Base-by-base conservation (phyloP, 495 filamentous ascomycete species). In the Daldinia decipiens region DNA sequence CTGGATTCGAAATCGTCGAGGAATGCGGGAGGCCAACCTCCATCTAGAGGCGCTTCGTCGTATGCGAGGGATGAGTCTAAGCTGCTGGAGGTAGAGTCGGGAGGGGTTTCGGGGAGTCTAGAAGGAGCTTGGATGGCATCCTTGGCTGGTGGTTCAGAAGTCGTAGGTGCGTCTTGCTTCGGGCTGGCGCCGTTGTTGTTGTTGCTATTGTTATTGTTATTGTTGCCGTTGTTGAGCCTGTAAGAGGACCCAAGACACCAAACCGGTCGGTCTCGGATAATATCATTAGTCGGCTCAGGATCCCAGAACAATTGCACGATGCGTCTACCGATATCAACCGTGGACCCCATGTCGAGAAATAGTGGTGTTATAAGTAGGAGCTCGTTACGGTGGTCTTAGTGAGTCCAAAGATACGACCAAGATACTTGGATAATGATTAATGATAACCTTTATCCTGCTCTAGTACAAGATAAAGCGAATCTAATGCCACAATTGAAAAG, bases 231-330 rank as follows among this genome's bases (percentile, higher is more conserved):
- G 11, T 81, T 79, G 26, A 86, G 79, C 45, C 82, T 85, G 77
- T 98, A 98, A 68, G 89, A 82, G 72, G 84, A 85, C 19, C 96
- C 96, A 52, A 99, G 83, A 70, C 92, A 95, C 96, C 95, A 99
- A 71, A 97, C 92, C 3, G 90, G 85, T 32, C 85, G 83, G 57
- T 88, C 84, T 53, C 87, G 86, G 29, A 79, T 77, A 59, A 91
- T 84, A 73, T 97, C 92, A 78, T 98, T 97, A 71, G 86, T 87
- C 27, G 95, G 95, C 71, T 95, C 90, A 0, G 95, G 93, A 70
- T 98, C 96, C 93, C 95, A 99, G 70, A 98, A 92, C 81, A 92
- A 94, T 74, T 94, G 92, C 32, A 98, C 88, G 63, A 99, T 87
- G 63, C 92, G 89, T 79, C 93, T 93, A 82, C 80, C 78, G 24